Conservation (phyloP, 208 protist genomes). For the Vickermania ingenoplastis region DNA sequence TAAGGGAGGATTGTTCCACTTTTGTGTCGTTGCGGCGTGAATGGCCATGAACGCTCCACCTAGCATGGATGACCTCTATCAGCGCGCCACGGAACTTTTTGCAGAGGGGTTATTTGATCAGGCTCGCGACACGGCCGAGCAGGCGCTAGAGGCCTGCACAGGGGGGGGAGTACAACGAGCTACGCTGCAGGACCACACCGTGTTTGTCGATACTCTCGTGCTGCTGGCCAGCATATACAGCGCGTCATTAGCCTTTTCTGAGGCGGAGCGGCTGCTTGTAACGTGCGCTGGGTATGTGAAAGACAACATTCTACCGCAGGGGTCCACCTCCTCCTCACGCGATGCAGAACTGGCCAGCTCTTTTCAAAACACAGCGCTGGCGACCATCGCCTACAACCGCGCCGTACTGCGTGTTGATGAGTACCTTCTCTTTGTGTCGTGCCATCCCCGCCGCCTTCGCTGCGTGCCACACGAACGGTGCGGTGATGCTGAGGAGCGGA, state of each 20-base stretch:
- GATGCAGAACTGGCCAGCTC: not conserved
- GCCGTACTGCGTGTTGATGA: conserved; percentile 38
- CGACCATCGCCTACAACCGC: conserved; percentile 31
- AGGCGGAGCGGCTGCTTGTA: conserved; percentile 47
- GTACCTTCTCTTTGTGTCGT: conserved; percentile 5
- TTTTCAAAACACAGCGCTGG: conserved; percentile 13
- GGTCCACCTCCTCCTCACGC: not conserved
- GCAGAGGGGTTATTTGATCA: conserved; percentile 18
- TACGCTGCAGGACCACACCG: conserved; percentile 8
- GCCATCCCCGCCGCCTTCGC: no score
- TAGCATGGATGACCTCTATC: no score
- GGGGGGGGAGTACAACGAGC: not conserved
- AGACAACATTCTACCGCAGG: conserved; percentile 18
- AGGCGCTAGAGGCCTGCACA: conserved; percentile 6
- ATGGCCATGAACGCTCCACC: no score
- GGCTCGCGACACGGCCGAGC: conserved; percentile 19
- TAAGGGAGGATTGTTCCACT: no score
- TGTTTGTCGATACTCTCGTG: conserved; percentile 37
- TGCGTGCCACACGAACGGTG: no score
- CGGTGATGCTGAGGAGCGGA: not conserved
- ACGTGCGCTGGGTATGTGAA: conserved; percentile 44
- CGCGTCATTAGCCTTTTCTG: conserved; percentile 21
- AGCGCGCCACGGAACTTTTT: not conserved
- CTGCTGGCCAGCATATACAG: conserved; percentile 40
- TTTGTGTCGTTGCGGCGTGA: no score